Evolutionary conservation across 768 basidiomycete genomes (phyloP), one percentile per base, ranked within the genome.

Genomic region (Leccinum variicolor): DNA sequence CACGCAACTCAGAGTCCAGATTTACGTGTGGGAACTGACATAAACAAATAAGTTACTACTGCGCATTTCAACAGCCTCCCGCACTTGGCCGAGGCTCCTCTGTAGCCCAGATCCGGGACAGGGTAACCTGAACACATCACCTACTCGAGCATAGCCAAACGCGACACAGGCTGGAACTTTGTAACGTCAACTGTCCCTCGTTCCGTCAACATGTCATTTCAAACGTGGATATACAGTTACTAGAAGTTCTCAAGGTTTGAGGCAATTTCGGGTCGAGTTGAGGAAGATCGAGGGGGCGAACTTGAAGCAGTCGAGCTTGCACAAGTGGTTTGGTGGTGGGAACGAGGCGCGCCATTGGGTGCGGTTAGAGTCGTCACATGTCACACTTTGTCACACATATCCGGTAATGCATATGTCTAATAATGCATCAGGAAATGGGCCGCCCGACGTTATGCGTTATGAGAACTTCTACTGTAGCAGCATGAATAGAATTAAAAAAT

Each of bases 391-490:
- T 28, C 26, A 28, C 26, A 28, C 26, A 28, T 28, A 28, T 28
- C 26, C 8, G 26, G 26, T 28, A 28, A 1, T 28, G 26, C 26
- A 28, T 28, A 28, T 28, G 26, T 28, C 26, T 28, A 28, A 28
- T 28, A 28, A 28, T 28, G 26, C 26, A 28, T 28, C 26, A 28
- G 26, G 26, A 28, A 28, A 28, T 28, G 26, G 5, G 26, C 26
- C 8, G 26, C 26, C 26, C 8, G 26, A 28, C 8, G 26, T 28
- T 28, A 28, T 28, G 26, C 26, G 26, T 28, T 28, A 28, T 28
- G 26, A 8, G 26, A 28, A 28, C 26, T 28, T 28, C 26, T 28
- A 97, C 81, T 9, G 85, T 84, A 67, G n/a, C n/a, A n/a, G n/a
- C n/a, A n/a, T n/a, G n/a, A n/a, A n/a, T n/a, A n/a, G n/a, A n/a